Base-by-base conservation (phyloP, 1,284 basidiomycete genomes). In the Ganoderma lucidum region DNA sequence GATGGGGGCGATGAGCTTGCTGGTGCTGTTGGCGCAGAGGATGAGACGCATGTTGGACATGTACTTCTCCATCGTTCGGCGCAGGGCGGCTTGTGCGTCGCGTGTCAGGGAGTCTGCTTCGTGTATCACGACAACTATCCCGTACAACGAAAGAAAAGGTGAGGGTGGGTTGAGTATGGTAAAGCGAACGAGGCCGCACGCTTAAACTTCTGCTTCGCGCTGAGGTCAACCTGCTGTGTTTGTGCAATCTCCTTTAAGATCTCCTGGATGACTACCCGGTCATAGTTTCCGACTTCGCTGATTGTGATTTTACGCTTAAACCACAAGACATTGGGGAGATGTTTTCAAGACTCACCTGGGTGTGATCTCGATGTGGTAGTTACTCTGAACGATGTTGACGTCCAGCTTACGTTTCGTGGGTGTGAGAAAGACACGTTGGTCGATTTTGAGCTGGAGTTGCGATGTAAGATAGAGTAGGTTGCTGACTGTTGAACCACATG, bases 61-160 rank as follows among this genome's bases (percentile, higher is more conserved):
- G 85, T 98, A 99, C 81, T 99, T 97, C 78, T 99, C 97, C 97
- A 99, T 99, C 2, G 97, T 99, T 69, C 98, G 88, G 77, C 98
- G 92, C 56, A 99, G 87, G 5, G 97, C 97, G 1, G 97, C 96
- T 84, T 99, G 97, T 0, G 97, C 97, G 82, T 99, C 97, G 73
- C 97, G 91, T 15, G 96, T 92, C 60, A 99, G 87, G 0, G 94
- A 91, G 80, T 99, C 97, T 0, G 97, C 98, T 82, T 99, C 97
- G 77, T 99, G 98, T 80, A 99, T 99, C 69, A 99, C 89, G 59
- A 99, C 97, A n/a, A 97, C 97, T 98, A 45, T 23, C 23, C 23
- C 19, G n/a, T 10, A 42, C n/a, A 45, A 53, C 55, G 72, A 44
- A 2, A 55, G n/a, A 15, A 32, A 19, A 61, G 41, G 8, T 39